Conservation (phyloP, 2,329 filamentous ascomycete species). For the Lecanosticta acicola region DNA sequence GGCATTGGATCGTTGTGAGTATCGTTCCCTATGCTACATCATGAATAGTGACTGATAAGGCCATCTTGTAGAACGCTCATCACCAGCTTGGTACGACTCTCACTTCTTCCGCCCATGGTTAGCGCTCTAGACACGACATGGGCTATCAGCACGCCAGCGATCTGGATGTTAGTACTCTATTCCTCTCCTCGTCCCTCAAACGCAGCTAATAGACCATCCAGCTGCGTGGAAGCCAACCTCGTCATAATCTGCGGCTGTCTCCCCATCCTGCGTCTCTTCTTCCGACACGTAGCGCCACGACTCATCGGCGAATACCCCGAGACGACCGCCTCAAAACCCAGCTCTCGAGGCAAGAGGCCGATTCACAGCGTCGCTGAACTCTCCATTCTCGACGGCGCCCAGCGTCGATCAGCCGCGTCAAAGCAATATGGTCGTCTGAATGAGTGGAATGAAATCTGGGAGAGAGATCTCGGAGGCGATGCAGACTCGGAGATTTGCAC, state of each 20-base stretch:
- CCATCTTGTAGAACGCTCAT: slow-evolving; percentile 8
- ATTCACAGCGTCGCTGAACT: slow-evolving; percentile 11
- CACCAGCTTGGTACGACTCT: slow-evolving; percentile 14
- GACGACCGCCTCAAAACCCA: slow-evolving; percentile 1
- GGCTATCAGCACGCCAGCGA: slow-evolving; percentile 11
- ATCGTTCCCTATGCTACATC: neutral
- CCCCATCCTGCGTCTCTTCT: slow-evolving; percentile 15
- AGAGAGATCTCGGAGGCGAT: slow-evolving; percentile 8
- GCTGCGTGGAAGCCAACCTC: slow-evolving; percentile 16
- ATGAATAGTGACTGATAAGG: neutral
- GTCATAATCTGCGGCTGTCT: slow-evolving; percentile 17
- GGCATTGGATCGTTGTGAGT: slow-evolving; percentile 14
- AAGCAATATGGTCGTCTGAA: slow-evolving; percentile 9
- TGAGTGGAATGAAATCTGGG: slow-evolving; percentile 8
- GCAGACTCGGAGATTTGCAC: slow-evolving; percentile 12
- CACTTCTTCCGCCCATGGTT: slow-evolving; percentile 13
- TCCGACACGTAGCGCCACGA: slow-evolving; percentile 15
- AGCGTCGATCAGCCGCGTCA: slow-evolving; percentile 1
- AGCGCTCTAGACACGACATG: slow-evolving; percentile 8
- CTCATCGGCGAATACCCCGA: slow-evolving; percentile 12
- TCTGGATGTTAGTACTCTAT: slow-evolving; percentile 13
- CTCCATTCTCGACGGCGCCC: slow-evolving; percentile 9
- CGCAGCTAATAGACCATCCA: neutral
- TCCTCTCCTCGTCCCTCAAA: neutral
- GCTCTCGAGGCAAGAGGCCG: slow-evolving; percentile 1